These are phyloP conservation scores for Hymenoscyphus linearis DNA, from an alignment of 2,329 filamentous ascomycete genomes.

Conservation along the genomic window DNA sequence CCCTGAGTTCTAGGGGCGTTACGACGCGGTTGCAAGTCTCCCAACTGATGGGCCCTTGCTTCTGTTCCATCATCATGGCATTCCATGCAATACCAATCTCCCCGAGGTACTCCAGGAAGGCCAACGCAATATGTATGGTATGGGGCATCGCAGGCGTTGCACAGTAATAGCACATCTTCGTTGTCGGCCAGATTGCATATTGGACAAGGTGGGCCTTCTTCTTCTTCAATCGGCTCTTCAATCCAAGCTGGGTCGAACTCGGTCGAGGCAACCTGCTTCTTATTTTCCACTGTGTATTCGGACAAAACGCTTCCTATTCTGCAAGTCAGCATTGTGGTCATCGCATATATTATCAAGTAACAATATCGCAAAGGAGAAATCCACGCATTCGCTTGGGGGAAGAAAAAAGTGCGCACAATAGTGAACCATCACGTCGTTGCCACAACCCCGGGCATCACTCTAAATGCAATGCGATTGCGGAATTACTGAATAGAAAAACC, in stretches of 20 bases:
- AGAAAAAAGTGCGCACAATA: not conserved
- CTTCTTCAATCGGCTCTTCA: conserved; percentile 67
- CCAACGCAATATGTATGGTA: conserved; percentile 93
- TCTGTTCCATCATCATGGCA: conserved; percentile 51
- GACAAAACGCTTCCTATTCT: conserved; percentile 49
- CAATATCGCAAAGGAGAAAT: not conserved
- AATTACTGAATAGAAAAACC: not conserved
- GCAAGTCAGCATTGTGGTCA: conserved; percentile 5
- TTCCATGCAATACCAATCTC: conserved; percentile 86
- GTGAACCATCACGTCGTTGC: not conserved
- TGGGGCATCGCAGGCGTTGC: conserved; percentile 82
- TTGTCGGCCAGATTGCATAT: conserved; percentile 78
- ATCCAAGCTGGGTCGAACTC: conserved; percentile 79
- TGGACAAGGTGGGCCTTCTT: conserved; percentile 71
- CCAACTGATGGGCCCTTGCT: conserved; percentile 34
- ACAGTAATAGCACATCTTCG: conserved; percentile 80
- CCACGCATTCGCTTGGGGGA: not conserved
- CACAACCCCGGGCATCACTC: not conserved
- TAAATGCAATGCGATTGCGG: not conserved
- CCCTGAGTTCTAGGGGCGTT: conserved; percentile 46
- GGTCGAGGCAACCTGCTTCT: conserved; percentile 70
- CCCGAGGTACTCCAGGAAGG: conserved; percentile 68
- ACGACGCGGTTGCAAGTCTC: conserved; percentile 29
- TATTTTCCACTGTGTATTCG: conserved; percentile 67
- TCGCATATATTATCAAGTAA: not conserved